These are phyloP conservation scores for Dendrobium catenatum DNA, from an alignment of 106 monocot genomes.

Conservation along the genomic window DNA sequence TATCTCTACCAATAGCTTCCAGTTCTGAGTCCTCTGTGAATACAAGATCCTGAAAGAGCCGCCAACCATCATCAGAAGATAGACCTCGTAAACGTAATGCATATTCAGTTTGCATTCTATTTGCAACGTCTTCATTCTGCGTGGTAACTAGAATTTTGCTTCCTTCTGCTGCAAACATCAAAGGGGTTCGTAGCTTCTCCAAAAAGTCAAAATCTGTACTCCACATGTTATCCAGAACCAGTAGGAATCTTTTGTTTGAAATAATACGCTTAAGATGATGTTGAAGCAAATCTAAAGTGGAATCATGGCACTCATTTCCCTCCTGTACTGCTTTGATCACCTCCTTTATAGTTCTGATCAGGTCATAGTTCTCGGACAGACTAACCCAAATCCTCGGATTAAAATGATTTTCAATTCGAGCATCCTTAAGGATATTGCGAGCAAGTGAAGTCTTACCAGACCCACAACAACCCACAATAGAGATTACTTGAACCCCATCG, in stretches of 20 bases:
- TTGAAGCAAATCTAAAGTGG: conserved; percentile 9
- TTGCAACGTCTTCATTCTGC: conserved; percentile 3
- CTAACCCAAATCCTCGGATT: conserved; percentile 19
- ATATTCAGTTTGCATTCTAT: background rate
- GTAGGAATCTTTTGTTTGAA: conserved; percentile 17
- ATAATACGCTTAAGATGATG: background rate
- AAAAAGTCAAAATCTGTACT: conserved; percentile 7
- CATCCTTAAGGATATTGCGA: too few relatives aligned
- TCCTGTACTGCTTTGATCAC: conserved; percentile 4
- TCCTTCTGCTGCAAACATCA: conserved; percentile 16
- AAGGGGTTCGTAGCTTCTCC: conserved; percentile 10
- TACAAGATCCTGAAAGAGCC: background rate
- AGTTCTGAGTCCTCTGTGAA: conserved; percentile 12
- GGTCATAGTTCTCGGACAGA: conserved; percentile 18
- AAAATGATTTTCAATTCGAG: conserved; percentile 3
- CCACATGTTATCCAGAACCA: conserved; percentile 41
- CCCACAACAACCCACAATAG: too few relatives aligned
- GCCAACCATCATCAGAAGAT: background rate
- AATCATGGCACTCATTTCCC: background rate
- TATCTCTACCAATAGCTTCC: conserved; percentile 29
- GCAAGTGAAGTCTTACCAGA: too few relatives aligned
- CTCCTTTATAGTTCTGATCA: background rate
- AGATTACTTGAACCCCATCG: too few relatives aligned
- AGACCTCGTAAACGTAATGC: background rate
- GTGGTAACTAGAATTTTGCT: conserved; percentile 13